Base-by-base conservation (phyloP, 345 rosid genomes). In the Eucalyptus dawsonii region DNA sequence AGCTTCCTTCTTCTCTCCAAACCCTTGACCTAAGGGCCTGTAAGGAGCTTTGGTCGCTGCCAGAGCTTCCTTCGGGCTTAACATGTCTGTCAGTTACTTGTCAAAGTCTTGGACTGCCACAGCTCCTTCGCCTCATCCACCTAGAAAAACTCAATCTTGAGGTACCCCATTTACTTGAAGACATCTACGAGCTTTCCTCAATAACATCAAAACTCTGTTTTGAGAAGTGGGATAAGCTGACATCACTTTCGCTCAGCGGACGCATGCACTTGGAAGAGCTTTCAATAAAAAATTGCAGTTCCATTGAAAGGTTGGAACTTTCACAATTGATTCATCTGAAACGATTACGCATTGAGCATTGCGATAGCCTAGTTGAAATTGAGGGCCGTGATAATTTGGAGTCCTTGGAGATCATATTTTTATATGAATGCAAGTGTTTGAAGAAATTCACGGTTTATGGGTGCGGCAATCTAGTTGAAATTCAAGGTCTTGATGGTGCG, bases 211-310 rank as follows among this genome's bases (percentile, higher is more conserved):
- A 56, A 56, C 29, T 56, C 13, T 2, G 1, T 9, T 0, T 56
- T 56, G 6, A 9, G 29, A 13, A 10, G 3, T 24, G 62, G 0
- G 6, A 11, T 24, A 24, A 58, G 14, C 7, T 1, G 7, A 58
- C 0, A 56, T 56, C 0, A 0, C 65, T 58, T 10, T 0, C 0
- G 3, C 65, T 58, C 3, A 0, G 0, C 0, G 14, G n/a, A 58
- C 0, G 0, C 13, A 58, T 0, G 14, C 0, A 10, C 3, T 24
- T 58, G 65, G 65, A 58, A 58, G n/a, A 5, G n/a, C 3, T 58
- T 58, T 58, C 65, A 10, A 58, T 58, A 24, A 2, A 2, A 24
- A 58, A 10, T 14, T 58, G 3, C 65, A 2, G 2, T 5, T 56
- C 29, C 29, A 56, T 24, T 56, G 0, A 56, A 56, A 24, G 0